Conservation (phyloP, 108 stramenopile genomes). For the Skeletonema grethae region DNA sequence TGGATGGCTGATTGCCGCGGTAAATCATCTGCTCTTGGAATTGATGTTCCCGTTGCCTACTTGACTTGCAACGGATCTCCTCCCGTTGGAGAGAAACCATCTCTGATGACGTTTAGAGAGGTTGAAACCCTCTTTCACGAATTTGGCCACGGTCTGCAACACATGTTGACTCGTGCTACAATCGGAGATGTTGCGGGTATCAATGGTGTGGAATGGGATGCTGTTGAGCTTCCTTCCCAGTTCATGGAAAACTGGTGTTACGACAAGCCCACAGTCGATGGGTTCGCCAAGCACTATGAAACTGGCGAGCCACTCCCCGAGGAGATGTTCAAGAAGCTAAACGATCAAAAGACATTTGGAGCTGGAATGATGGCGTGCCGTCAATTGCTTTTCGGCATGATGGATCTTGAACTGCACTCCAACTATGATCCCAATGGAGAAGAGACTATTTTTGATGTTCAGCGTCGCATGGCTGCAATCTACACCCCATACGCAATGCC, state of each 20-base stretch:
- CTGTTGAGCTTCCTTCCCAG: slow-evolving; percentile 97
- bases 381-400: slow-evolving; percentile 94
- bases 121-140: slow-evolving; percentile 98
- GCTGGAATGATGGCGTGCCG: slow-evolving; percentile 95
- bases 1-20: slow-evolving; percentile 97
- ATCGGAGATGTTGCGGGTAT: slow-evolving; percentile 98
- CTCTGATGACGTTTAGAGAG: slow-evolving; percentile 98
- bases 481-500: slow-evolving; percentile 91
- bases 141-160: slow-evolving; percentile 93
- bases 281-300: slow-evolving; percentile 98
- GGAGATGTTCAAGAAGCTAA: slow-evolving; percentile 96
- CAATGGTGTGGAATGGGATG: slow-evolving; percentile 96
- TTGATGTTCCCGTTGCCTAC: slow-evolving; percentile 95
- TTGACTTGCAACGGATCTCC: slow-evolving; percentile 99
- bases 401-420: slow-evolving; percentile 96
- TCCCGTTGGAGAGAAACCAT: slow-evolving; percentile 93
- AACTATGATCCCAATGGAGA: slow-evolving; percentile 75
- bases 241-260: slow-evolving; percentile 99
- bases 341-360: slow-evolving; percentile 88
- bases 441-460: slow-evolving; percentile 91
- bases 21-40: slow-evolving; percentile 76
- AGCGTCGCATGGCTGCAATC: slow-evolving; percentile 79
- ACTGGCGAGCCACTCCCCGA: slow-evolving; percentile 95
- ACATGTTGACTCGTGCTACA: slow-evolving; percentile 94
- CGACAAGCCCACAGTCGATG: slow-evolving; percentile 87